phyloP scores from a whole-genome alignment of 805 yeast species.

The Metschnikowia drakensbergensis region DNA sequence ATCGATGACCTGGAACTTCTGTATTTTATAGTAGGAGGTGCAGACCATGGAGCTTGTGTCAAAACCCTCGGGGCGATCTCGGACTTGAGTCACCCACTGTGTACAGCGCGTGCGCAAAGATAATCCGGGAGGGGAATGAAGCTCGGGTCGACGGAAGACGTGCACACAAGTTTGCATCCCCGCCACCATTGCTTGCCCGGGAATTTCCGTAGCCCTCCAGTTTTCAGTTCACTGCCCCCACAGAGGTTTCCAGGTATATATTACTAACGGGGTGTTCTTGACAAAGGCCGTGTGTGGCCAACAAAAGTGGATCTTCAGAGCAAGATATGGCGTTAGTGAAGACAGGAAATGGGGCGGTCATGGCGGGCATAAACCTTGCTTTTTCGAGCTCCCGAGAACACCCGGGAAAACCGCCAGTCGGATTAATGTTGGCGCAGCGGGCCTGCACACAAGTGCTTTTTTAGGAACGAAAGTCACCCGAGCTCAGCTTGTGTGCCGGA shows the following conservation, averaged over 20 bases:
- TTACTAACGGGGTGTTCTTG: too few relatives aligned
- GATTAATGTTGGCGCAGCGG: constrained; percentile 2
- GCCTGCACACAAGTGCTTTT: not conserved
- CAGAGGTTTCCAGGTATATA: not conserved
- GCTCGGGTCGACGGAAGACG: constrained; percentile 8
- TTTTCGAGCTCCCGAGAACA: constrained; percentile 1
- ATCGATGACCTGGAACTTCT: too few relatives aligned
- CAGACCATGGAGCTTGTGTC: constrained; percentile 7
- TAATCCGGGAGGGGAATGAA: constrained; percentile 6
- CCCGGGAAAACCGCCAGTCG: constrained; percentile 6
- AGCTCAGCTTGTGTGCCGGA: constrained; percentile 4
- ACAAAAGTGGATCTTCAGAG: too few relatives aligned
- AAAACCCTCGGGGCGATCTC: constrained; percentile 16
- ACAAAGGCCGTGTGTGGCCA: too few relatives aligned
- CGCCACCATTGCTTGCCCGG: constrained; percentile 9
- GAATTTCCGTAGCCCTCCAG: constrained; percentile 1
- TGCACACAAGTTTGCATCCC: constrained; percentile 7
- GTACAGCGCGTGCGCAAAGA: constrained; percentile 5
- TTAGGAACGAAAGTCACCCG: constrained; percentile 12
- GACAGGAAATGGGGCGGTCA: not conserved
- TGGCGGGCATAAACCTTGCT: not conserved
- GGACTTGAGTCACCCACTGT: constrained; percentile 17
- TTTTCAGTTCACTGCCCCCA: not conserved
- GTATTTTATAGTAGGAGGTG: not conserved
- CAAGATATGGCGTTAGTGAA: too few relatives aligned